A percentile compares a stretch with the other conserved stretches of the same genome.
Evolutionary conservation across 1,284 basidiomycete species (phyloP).

Genomic region (Apiotrichum gamsii): DNA sequence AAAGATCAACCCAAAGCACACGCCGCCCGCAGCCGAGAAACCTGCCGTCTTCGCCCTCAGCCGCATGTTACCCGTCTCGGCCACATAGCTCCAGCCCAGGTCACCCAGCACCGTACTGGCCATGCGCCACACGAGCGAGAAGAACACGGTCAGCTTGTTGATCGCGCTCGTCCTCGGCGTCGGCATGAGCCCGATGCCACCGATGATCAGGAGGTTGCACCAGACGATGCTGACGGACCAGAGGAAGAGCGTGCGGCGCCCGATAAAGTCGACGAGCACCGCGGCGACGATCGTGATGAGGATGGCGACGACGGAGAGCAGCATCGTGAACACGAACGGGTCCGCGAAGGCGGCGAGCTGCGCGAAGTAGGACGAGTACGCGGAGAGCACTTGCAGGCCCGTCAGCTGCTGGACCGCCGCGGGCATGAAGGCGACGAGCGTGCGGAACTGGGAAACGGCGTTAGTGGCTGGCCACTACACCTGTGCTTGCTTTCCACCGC

Average conservation of each 20-base stretch:
- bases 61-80: conserved; percentile 22
- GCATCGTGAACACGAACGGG: conserved; percentile 28
- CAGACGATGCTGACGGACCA: conserved; percentile 7
- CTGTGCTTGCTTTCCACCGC: too few species aligned
- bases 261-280: conserved; percentile 24
- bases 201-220: conserved; percentile 26
- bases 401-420: conserved; percentile 27
- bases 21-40: conserved; percentile 25
- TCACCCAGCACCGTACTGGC: conserved; percentile 20
- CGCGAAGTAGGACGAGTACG: conserved; percentile 27
- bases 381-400: conserved; percentile 24
- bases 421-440: conserved; percentile 28
- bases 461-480: too few species aligned
- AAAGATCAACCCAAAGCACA: conserved; percentile 27
- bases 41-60: conserved; percentile 27
- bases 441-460: conserved; percentile 29
- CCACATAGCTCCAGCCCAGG: conserved; percentile 22
- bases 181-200: conserved; percentile 22
- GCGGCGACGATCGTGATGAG: conserved; percentile 23
- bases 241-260: conserved; percentile 26
- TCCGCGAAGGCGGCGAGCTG: conserved; percentile 25
- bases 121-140: conserved; percentile 24
- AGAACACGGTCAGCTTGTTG: conserved; percentile 24
- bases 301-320: conserved; percentile 22
- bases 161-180: conserved; percentile 5